Evolutionary conservation across 805 yeast species (phyloP).

Genomic region (Sugiyamaella valdiviana): DNA sequence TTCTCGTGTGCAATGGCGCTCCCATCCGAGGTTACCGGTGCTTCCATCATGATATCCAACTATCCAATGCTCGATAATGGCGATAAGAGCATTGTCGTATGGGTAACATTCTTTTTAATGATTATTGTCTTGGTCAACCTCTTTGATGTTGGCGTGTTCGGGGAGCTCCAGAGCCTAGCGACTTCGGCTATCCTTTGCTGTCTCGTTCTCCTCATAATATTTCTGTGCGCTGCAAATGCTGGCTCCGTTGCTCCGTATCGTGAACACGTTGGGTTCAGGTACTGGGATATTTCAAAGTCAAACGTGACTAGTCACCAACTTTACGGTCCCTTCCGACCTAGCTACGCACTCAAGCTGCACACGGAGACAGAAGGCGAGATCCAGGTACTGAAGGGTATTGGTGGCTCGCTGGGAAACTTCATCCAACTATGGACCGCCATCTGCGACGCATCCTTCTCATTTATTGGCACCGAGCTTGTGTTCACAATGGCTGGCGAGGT

Average conservation of each 20-base stretch:
- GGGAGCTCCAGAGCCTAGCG: conserved; percentile 63
- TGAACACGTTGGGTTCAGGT: conserved; percentile 54
- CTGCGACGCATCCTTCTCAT: conserved; percentile 64
- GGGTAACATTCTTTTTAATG: conserved; percentile 54
- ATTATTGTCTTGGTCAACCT: conserved; percentile 47
- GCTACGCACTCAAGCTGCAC: conserved; percentile 8
- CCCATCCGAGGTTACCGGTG: conserved; percentile 77
- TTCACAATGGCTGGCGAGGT: conserved; percentile 83
- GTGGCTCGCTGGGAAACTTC: conserved; percentile 46
- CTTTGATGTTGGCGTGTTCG: conserved; percentile 64
- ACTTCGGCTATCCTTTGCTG: conserved; percentile 52
- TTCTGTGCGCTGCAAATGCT: conserved; percentile 58
- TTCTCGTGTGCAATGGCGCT: conserved; percentile 63
- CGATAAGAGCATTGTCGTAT: conserved; percentile 51
- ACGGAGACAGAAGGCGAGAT: not conserved
- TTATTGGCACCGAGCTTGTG: conserved; percentile 76
- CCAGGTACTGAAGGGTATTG: conserved; percentile 10
- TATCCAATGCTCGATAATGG: conserved; percentile 51
- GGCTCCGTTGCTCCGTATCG: conserved; percentile 48
- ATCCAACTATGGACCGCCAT: conserved; percentile 48
- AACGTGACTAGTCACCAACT: conserved; percentile 42
- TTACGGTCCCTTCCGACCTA: conserved; percentile 68
- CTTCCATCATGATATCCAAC: conserved; percentile 67
- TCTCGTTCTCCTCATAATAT: conserved; percentile 44
- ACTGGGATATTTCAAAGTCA: conserved; percentile 55